Evolutionary conservation across 2,329 filamentous ascomycete genomes (phyloP).

Genomic region (Stemphylium lycopersici): DNA sequence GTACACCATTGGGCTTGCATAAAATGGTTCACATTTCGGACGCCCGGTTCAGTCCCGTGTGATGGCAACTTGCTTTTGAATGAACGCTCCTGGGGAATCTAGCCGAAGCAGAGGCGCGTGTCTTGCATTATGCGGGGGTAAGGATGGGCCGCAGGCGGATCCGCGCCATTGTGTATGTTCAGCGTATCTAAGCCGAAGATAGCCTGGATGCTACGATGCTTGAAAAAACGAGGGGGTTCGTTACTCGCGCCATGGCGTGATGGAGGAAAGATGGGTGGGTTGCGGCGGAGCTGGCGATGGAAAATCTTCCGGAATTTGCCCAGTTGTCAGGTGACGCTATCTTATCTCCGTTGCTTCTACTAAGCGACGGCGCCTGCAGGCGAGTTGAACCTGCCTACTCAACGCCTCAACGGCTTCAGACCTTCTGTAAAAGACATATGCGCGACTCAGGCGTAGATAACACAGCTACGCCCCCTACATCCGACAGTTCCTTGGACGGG

Average conservation of each 20-base stretch:
- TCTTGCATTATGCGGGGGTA: conserved; percentile 30
- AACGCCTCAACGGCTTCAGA: conserved; percentile 5
- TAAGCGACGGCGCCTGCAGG: conserved; percentile 1
- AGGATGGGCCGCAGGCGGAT: conserved; percentile 18
- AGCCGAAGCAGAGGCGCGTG: conserved; percentile 32
- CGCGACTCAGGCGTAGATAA: conserved; percentile 4
- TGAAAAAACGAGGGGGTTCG: conserved; percentile 5
- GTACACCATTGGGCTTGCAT: conserved; percentile 18
- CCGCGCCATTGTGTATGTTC: conserved; percentile 12
- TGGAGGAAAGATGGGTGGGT: conserved; percentile 15
- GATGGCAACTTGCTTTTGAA: conserved; percentile 20
- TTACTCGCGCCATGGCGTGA: conserved; percentile 31
- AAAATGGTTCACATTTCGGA: conserved; percentile 14
- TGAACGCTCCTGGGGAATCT: conserved; percentile 19
- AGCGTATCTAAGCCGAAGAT: conserved; percentile 38
- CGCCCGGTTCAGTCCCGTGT: conserved; percentile 18
- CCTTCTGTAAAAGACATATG: background rate
- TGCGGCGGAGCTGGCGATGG: conserved; percentile 10
- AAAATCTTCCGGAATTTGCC: conserved; percentile 6
- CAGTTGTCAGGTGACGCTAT: conserved; percentile 1
- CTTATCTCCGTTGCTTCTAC: conserved; percentile 4
- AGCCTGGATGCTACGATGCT: conserved; percentile 23
- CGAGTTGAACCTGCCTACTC: background rate
- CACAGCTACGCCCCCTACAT: background rate
- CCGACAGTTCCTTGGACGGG: background rate